Base-by-base conservation (phyloP, 2,329 filamentous ascomycete genomes). In the Alternaria metachromatica region DNA sequence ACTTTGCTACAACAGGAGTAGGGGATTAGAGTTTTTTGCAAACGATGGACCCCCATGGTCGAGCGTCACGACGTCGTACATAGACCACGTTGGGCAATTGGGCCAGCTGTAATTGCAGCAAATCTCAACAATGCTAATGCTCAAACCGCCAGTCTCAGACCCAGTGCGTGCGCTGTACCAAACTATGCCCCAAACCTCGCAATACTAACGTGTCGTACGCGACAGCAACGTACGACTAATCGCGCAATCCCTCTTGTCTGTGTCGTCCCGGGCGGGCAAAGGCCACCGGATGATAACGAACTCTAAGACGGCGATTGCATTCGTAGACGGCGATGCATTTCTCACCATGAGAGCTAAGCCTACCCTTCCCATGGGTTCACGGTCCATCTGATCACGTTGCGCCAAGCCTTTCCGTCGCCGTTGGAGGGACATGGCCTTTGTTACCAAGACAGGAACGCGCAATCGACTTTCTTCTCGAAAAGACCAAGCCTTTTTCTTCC, bases 141-240 rank as follows among this genome's bases (percentile, higher is more conserved):
- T 54, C 46, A 44, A 58, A 45, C 43, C 21, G 41, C 49, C n/a
- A 59, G 55, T 28, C 60, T 59, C 60, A 62, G 48, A 53, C 41
- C 33, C 43, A 50, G 60, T 62, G 60, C 60, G 56, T 62, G 46
- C 60, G 49, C 60, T 50, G 30, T 59, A 53, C 30, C 49, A 53
- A 53, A 53, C 49, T 41, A 33, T 62, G 60, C 56, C 21, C 28
- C 43, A 59, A 54, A 50, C 26, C 58, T 59, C 43, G 43, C 26
- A 54, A 49, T 49, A 33, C 59, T 49, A 58, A 51, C 37, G 49
- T 41, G 37, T 46, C 30, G 28, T 37, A 23, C 43, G 49, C 51
- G 43, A 58, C 55, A 28, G 45, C 20, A 59, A 54, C 55, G 49
- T 59, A 62, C 60, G 60, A 59, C 60, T 59, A 54, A 45, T 62